Conservation (phyloP, 176 grass and related monocot genomes). For the Carex pumila region DNA sequence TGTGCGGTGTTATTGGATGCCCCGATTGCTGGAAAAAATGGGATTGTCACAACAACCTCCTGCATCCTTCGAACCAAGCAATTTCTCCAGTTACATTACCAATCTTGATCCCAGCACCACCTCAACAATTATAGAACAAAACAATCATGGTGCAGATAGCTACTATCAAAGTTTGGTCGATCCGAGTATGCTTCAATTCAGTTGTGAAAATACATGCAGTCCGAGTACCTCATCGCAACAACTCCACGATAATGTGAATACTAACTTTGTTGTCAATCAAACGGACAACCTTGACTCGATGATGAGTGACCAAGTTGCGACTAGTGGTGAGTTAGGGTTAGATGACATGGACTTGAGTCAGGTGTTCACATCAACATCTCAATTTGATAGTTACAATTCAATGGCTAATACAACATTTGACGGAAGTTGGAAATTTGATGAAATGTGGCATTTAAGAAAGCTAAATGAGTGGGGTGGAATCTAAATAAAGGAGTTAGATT, state of each 20-base stretch:
- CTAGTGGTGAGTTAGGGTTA: conserved; percentile 11
- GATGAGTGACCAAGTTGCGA: not conserved
- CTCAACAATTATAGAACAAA: not conserved
- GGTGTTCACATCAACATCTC: conserved; percentile 7
- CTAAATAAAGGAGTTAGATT: conserved; percentile 44
- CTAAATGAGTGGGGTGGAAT: conserved; percentile 67
- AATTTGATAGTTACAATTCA: conserved; percentile 12
- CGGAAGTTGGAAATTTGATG: conserved; percentile 33
- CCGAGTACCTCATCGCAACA: conserved; percentile 40
- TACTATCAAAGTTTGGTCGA: not conserved
- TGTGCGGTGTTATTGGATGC: conserved; percentile 90
- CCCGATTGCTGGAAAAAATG: conserved; percentile 74
- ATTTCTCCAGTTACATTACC: not conserved
- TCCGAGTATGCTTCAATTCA: not conserved
- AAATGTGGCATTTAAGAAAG: conserved; percentile 55
- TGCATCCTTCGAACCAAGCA: not conserved
- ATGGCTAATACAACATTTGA: conserved; percentile 11
- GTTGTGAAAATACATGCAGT: conserved; percentile 26
- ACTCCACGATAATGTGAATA: conserved; percentile 13
- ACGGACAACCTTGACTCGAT: not conserved
- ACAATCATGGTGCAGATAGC: not conserved
- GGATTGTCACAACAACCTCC: conserved; percentile 15
- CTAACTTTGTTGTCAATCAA: conserved; percentile 6
- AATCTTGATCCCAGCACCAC: not conserved
- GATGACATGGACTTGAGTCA: conserved; percentile 46